phyloP scores from a whole-genome alignment of 179 eudicot genomes.

The Beta macrorhiza region DNA sequence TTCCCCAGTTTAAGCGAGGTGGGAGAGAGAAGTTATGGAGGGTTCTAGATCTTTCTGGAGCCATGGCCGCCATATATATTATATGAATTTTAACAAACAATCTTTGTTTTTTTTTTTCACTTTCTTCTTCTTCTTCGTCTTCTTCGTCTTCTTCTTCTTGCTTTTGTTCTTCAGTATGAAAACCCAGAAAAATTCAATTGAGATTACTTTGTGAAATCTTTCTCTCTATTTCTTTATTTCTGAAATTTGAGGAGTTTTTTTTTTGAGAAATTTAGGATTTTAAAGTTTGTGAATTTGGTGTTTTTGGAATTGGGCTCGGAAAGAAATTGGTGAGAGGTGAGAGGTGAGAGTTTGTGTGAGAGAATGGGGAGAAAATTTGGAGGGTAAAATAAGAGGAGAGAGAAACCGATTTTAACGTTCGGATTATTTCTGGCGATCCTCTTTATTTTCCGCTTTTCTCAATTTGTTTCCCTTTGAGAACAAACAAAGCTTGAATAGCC shows the following conservation, averaged over 20 bases:
- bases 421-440: constrained; percentile 19
- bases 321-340: neutral
- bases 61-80: constrained; percentile 35
- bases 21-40: constrained; percentile 51
- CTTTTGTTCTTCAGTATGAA: neutral
- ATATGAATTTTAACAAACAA: no score
- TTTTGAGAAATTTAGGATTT: neutral
- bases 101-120: neutral
- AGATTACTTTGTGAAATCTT: no score
- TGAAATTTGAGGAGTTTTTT: neutral
- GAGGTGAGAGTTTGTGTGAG: neutral
- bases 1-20: constrained; percentile 41
- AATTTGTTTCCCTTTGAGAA: no score
- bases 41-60: constrained; percentile 35
- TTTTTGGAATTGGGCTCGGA: neutral
- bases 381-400: neutral
- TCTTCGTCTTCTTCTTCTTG: neutral
- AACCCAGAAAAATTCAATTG: neutral
- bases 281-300: neutral
- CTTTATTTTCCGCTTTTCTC: no score
- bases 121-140: neutral
- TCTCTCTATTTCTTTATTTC: no score
- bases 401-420: constrained; percentile 41
- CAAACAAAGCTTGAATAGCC: no score
- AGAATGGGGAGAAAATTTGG: neutral